Conservation (phyloP, 2,329 filamentous ascomycete genomes). For the Epichloe bromicola region DNA sequence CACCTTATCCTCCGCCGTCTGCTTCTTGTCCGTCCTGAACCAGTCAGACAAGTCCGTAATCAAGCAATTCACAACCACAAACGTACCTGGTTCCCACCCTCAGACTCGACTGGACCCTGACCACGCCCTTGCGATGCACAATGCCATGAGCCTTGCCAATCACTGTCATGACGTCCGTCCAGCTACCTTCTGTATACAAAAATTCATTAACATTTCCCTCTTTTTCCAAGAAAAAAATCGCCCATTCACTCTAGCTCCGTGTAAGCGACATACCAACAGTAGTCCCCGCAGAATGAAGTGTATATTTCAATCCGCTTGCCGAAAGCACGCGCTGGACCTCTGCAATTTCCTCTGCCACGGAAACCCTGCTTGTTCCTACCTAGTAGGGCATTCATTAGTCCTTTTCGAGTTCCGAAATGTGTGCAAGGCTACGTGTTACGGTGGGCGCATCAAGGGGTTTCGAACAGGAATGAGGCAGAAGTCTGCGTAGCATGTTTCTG, state of each 20-base stretch:
- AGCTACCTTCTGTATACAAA: slow-evolving; percentile 58
- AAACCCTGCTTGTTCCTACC: slow-evolving; percentile 68
- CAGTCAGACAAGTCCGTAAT: background rate
- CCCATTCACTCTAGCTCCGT: too few species aligned
- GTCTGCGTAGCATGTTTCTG: slow-evolving; percentile 67
- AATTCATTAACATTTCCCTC: too few species aligned
- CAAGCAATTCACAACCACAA: background rate
- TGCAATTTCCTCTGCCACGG: slow-evolving; percentile 73
- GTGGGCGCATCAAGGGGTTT: background rate
- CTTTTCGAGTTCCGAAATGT: background rate
- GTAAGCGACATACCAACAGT: slow-evolving; percentile 54
- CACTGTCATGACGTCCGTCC: slow-evolving; percentile 75
- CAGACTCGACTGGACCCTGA: slow-evolving; percentile 81
- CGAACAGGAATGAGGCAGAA: slow-evolving; percentile 79
- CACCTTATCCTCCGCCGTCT: slow-evolving; percentile 72
- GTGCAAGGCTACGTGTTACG: too few species aligned
- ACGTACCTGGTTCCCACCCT: slow-evolving; percentile 64
- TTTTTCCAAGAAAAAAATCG: background rate
- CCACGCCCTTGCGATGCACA: slow-evolving; percentile 63
- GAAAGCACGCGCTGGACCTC: slow-evolving; percentile 77
- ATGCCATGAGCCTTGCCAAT: slow-evolving; percentile 77
- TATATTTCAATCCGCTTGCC: slow-evolving; percentile 66
- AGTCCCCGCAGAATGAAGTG: slow-evolving; percentile 88
- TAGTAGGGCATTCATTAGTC: slow-evolving; percentile 17
- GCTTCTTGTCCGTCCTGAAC: slow-evolving; percentile 70